These are phyloP conservation scores for Hypoxylon fragiforme DNA, from an alignment of 495 filamentous ascomycete species.

Conservation along the genomic window DNA sequence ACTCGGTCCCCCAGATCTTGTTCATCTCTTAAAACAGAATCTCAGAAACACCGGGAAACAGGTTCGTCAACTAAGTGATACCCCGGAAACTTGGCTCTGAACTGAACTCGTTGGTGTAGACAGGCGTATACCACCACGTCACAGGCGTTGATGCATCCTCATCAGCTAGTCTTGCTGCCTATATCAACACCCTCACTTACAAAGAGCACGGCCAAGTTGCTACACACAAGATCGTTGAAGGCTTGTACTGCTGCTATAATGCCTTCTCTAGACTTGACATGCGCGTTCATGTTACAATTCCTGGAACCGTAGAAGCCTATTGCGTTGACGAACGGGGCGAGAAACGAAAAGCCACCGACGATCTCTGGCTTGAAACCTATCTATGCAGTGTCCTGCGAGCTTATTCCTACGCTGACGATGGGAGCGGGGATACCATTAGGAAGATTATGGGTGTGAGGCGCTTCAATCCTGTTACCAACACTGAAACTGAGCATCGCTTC, in stretches of 20 bases:
- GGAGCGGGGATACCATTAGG: constrained; percentile 84
- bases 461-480: constrained; percentile 97
- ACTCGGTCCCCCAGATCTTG: constrained; percentile 91
- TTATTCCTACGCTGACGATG: constrained; percentile 95
- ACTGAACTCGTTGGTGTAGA: constrained; percentile 53
- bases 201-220: constrained; percentile 74
- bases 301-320: constrained; percentile 91
- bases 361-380: constrained; percentile 96
- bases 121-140: constrained; percentile 96
- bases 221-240: constrained; percentile 86
- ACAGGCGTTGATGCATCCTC: constrained; percentile 97
- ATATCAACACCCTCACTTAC: constrained; percentile 96
- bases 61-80: constrained; percentile 45
- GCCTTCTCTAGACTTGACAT: constrained; percentile 97
- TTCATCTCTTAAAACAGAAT: constrained; percentile 90
- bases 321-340: constrained; percentile 96
- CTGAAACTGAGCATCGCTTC: constrained; percentile 95
- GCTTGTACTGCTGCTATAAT: constrained; percentile 99
- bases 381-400: constrained; percentile 90
- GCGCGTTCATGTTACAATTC: constrained; percentile 96
- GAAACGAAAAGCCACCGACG: constrained; percentile 87
- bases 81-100: not conserved
- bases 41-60: constrained; percentile 64
- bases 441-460: constrained; percentile 92
- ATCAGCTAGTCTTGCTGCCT: constrained; percentile 93